A percentile compares a stretch with the other conserved stretches of the same genome.
Conservation (phyloP, 2,329 filamentous ascomycete species). For the Aspergillus hiratsukae region DNA sequence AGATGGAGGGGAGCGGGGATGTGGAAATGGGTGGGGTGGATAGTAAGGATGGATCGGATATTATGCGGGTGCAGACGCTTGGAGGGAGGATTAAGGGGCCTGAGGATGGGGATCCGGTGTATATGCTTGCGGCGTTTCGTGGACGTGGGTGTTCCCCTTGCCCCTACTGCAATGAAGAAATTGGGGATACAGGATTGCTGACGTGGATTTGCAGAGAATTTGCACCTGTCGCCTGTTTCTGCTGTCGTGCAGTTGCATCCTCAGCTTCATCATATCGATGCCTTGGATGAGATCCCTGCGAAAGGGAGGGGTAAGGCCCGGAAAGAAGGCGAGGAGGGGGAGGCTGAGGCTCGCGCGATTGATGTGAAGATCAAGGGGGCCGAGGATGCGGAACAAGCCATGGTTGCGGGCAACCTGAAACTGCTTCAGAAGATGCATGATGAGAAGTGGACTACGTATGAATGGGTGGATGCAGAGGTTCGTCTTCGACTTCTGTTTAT, state of each 20-base stretch:
- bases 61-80: conserved; percentile 75
- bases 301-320: conserved; percentile 33
- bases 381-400: conserved; percentile 60
- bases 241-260: conserved; percentile 85
- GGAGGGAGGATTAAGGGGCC: conserved; percentile 72
- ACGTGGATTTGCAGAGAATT: conserved; percentile 55
- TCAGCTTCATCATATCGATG: conserved; percentile 90
- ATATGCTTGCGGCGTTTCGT: conserved; percentile 90
- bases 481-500: conserved; percentile 4
- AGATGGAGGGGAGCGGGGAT: conserved; percentile 16
- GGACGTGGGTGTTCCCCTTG: conserved; percentile 55
- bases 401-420: conserved; percentile 67
- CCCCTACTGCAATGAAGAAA: background rate
- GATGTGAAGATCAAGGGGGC: conserved; percentile 82
- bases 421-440: conserved; percentile 73
- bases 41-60: conserved; percentile 37
- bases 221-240: conserved; percentile 80
- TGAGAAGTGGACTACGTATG: conserved; percentile 74
- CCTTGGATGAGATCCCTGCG: conserved; percentile 61
- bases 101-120: conserved; percentile 65
- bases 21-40: conserved; percentile 13
- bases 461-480: conserved; percentile 74
- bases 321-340: conserved; percentile 43
- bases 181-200: background rate
- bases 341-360: conserved; percentile 65